Evolutionary conservation across 2,329 filamentous ascomycete genomes (phyloP).

Genomic region (Pseudocercospora vitis): DNA sequence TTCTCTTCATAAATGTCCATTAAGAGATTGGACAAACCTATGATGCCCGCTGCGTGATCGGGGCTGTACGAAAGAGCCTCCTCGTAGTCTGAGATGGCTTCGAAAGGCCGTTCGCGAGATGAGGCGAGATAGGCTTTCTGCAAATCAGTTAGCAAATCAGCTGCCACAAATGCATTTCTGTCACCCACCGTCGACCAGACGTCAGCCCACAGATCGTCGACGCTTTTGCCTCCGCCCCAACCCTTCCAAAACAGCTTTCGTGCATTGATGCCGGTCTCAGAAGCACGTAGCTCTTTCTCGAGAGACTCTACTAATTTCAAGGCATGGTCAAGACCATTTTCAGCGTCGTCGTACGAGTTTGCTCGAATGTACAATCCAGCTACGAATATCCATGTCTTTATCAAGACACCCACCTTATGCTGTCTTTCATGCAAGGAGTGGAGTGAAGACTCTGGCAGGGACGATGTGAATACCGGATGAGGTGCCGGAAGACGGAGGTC

Average conservation of each 20-base stretch:
- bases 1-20: conserved; percentile 77
- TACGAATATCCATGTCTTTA: conserved; percentile 87
- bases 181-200: conserved; percentile 72
- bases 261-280: conserved; percentile 59
- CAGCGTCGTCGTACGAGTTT: conserved; percentile 74
- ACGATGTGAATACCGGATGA: conserved; percentile 38
- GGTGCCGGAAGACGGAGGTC: conserved; percentile 46
- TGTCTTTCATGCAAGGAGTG: conserved; percentile 56
- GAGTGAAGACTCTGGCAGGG: conserved; percentile 47
- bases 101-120: conserved; percentile 62
- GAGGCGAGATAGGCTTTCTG: conserved; percentile 68
- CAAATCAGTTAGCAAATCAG: conserved; percentile 23
- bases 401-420: conserved; percentile 60
- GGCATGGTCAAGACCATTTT: conserved; percentile 78
- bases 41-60: conserved; percentile 76
- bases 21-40: conserved; percentile 80
- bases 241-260: conserved; percentile 63
- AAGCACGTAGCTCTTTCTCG: conserved; percentile 62
- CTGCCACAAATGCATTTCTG: background rate
- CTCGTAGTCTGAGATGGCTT: conserved; percentile 77
- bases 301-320: conserved; percentile 70
- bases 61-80: conserved; percentile 74
- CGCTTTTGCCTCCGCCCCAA: conserved; percentile 78
- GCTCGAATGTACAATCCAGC: conserved; percentile 84
- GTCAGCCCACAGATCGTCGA: conserved; percentile 83